These are phyloP conservation scores for Flaveria robusta DNA, from an alignment of 129 eudicot genomes.

Conservation along the genomic window DNA sequence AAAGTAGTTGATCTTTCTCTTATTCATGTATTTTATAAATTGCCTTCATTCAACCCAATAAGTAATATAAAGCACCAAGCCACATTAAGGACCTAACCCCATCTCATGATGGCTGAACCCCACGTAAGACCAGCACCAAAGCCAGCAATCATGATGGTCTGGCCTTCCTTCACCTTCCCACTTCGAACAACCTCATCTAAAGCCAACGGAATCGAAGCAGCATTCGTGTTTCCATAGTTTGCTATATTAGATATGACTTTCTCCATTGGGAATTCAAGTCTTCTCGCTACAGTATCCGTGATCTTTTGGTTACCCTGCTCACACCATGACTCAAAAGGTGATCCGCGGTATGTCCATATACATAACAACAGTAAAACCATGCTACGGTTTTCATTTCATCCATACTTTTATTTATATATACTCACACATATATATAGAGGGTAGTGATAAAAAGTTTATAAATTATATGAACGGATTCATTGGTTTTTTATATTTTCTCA, in stretches of 20 bases:
- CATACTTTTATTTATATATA: no score
- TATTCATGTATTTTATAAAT: no score
- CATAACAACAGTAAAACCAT: no score
- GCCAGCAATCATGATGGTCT: slow-evolving; percentile 70
- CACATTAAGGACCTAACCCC: slow-evolving; percentile 46
- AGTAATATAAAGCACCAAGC: no score
- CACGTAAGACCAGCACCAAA: slow-evolving; percentile 92
- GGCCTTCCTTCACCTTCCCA: slow-evolving; percentile 80
- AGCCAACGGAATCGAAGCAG: slow-evolving; percentile 88
- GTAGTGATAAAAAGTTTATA: no score
- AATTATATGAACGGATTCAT: no score
- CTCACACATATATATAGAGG: no score
- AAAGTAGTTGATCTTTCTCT: not conserved
- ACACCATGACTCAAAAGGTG: not conserved
- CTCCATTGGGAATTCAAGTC: slow-evolving; percentile 61
- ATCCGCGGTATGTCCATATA: not conserved
- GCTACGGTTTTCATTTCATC: no score
- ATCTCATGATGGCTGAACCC: slow-evolving; percentile 78
- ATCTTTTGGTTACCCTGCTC: slow-evolving; percentile 88
- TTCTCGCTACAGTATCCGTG: slow-evolving; percentile 64
- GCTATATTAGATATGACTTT: slow-evolving; percentile 70
- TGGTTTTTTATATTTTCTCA: no score
- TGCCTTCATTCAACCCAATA: no score
- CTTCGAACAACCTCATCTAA: slow-evolving; percentile 84
- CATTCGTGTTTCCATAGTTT: slow-evolving; percentile 82